Base-by-base conservation (phyloP, 2,329 filamentous ascomycete species). In the Cercospora zeina region DNA sequence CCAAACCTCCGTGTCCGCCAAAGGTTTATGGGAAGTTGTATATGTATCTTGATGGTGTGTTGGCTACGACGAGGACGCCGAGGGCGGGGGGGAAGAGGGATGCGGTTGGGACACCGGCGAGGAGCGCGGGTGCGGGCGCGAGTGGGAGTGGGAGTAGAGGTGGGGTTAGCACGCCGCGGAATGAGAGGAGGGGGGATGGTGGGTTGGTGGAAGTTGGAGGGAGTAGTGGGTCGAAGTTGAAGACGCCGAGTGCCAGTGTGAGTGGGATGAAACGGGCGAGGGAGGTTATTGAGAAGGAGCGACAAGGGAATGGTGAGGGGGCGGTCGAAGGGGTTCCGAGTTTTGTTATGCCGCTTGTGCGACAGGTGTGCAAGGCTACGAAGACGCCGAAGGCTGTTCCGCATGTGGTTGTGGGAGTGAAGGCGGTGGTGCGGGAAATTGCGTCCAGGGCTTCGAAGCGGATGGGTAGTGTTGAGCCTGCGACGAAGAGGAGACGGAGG, bases 1-100 rank as follows among this genome's bases (percentile, higher is more conserved):
- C 89, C 2, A 84, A 87, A 4, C 90, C 92, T 1, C 92, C 92
- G 3, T 89, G 91, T 58, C 87, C 87, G 51, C 91, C 91, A 0
- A 84, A 86, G 59, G 83, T 91, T 57, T 97, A 97, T 80, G 90
- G 89, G 71, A 90, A 91, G 62, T 81, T 97, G 37, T 95, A 93
- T 74, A 80, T 80, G 33, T 92, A 93, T 73, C 85, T 97, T 63
- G 88, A 93, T 68, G 86, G 85, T 59, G 87, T 88, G 42, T 80
- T 97, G 31, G 59, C 62, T 27, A 71, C 73, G 7, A 11, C 75
- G 61, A 75, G 73, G 36, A 73, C 77, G 61, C 71, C 70, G n/a
- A 61, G 30, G 33, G 55, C 9, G 9, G 42, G 55, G 14, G 58
- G 62, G 39, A 59, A 55, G 39, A 59, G 49, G 19, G 60, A 61